Evolutionary conservation across 2,329 filamentous ascomycete species (phyloP).

Genomic region (Cadophora gregata): DNA sequence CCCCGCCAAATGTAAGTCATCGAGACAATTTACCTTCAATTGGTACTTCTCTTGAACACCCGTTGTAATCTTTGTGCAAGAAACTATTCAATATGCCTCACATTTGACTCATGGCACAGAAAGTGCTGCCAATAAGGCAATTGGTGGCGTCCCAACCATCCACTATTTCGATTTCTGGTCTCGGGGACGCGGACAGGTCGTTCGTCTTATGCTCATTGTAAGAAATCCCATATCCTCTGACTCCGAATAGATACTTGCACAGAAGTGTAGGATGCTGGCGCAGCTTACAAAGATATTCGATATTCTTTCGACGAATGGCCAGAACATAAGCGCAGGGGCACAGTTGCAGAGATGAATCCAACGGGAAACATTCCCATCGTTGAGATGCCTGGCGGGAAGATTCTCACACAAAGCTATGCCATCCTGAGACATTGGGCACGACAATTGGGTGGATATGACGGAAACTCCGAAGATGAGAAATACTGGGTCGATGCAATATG

Average conservation of each 20-base stretch:
- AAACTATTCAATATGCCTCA: constrained; percentile 19
- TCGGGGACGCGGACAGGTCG: constrained; percentile 42
- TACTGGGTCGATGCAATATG: constrained; percentile 44
- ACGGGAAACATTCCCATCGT: constrained; percentile 40
- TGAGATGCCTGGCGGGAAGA: constrained; percentile 41
- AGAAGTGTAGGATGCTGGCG: constrained; percentile 38
- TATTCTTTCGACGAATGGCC: constrained; percentile 44
- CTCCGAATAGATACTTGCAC: not conserved
- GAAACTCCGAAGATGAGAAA: constrained; percentile 42
- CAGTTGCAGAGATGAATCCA: constrained; percentile 39
- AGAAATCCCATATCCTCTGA: not conserved
- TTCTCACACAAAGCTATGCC: constrained; percentile 44
- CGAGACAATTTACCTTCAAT: not conserved
- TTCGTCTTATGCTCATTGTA: constrained; percentile 40
- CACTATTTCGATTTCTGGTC: constrained; percentile 45
- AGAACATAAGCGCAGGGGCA: constrained; percentile 37
- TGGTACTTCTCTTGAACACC: not conserved
- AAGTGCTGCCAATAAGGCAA: constrained; percentile 40
- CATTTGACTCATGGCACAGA: constrained; percentile 33
- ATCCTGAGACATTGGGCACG: constrained; percentile 43
- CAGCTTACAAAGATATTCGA: constrained; percentile 43
- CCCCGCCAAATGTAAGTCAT: not conserved
- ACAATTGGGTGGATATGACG: constrained; percentile 42
- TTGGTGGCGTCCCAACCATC: constrained; percentile 44
- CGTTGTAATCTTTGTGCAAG: not conserved